Conservation (phyloP, 2,329 filamentous ascomycete genomes). For the Shiraia sp. region DNA sequence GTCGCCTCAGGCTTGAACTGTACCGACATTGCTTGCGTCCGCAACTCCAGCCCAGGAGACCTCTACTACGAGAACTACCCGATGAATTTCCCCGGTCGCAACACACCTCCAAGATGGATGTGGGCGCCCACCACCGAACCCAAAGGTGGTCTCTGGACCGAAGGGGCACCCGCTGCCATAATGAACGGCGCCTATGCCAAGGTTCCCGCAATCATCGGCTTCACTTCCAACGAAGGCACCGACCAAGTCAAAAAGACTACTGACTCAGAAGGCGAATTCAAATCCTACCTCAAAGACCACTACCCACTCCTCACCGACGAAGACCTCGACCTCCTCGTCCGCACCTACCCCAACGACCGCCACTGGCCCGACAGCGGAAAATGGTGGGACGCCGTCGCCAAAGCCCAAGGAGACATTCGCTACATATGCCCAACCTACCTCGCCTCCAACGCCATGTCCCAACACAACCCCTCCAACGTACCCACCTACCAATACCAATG, state of each 20-base stretch:
- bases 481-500: slow-evolving; percentile 40
- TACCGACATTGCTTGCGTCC: slow-evolving; percentile 34
- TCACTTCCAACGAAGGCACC: slow-evolving; percentile 45
- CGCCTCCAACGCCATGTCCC: slow-evolving; percentile 35
- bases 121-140: slow-evolving; percentile 40
- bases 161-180: slow-evolving; percentile 32
- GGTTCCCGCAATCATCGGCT: slow-evolving; percentile 38
- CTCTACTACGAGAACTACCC: slow-evolving; percentile 41
- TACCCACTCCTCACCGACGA: slow-evolving; percentile 58
- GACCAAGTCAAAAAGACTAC: slow-evolving; percentile 44
- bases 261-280: slow-evolving; percentile 45
- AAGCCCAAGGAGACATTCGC: slow-evolving; percentile 40
- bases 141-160: slow-evolving; percentile 34
- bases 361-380: slow-evolving; percentile 39
- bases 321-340: slow-evolving; percentile 43
- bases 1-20: slow-evolving; percentile 37
- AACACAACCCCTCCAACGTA: slow-evolving; percentile 27
- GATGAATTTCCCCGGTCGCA: slow-evolving; percentile 36
- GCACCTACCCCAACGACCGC: slow-evolving; percentile 37
- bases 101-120: slow-evolving; percentile 41
- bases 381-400: slow-evolving; percentile 39
- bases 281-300: slow-evolving; percentile 38
- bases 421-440: slow-evolving; percentile 42
- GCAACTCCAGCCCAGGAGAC: slow-evolving; percentile 29
- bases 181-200: slow-evolving; percentile 32